These are phyloP conservation scores for Penicillium robsamsonii DNA, from an alignment of 495 filamentous ascomycete species.

Conservation along the genomic window DNA sequence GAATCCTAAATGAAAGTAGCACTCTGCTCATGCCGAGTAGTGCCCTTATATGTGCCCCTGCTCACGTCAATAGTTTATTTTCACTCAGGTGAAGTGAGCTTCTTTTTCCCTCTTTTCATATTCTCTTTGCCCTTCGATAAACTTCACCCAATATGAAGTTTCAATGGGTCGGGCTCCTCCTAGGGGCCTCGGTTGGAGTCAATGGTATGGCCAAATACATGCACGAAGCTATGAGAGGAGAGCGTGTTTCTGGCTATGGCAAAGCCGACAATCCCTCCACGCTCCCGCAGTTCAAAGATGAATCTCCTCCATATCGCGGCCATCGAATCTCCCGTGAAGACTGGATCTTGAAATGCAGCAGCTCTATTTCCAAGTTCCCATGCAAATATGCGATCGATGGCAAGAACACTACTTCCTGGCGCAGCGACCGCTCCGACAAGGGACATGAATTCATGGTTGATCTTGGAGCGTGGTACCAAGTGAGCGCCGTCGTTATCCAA, in stretches of 20 bases:
- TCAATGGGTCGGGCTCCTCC: slow-evolving; percentile 9
- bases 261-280: slow-evolving; percentile 2
- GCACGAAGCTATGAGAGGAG: slow-evolving; percentile 11
- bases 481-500: slow-evolving; percentile 21
- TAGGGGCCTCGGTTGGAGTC: slow-evolving; percentile 5
- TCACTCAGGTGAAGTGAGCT: not conserved
- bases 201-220: slow-evolving; percentile 12
- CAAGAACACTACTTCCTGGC: slow-evolving; percentile 15
- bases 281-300: slow-evolving; percentile 9
- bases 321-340: slow-evolving; percentile 8
- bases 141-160: slow-evolving; percentile 10
- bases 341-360: slow-evolving; percentile 16
- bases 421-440: slow-evolving; percentile 7
- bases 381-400: slow-evolving; percentile 22
- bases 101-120: not conserved
- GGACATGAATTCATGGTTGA: slow-evolving; percentile 11
- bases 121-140: not conserved
- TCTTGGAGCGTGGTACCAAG: slow-evolving; percentile 10
- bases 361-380: not conserved
- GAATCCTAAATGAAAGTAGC: not conserved
- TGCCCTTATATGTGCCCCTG: slow-evolving; percentile 4
- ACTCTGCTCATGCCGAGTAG: not conserved
- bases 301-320: slow-evolving; percentile 14
- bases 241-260: slow-evolving; percentile 10
- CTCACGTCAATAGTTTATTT: not conserved